Base-by-base conservation (phyloP, 1,284 basidiomycete genomes). In the Ceratobasidium sp. region DNA sequence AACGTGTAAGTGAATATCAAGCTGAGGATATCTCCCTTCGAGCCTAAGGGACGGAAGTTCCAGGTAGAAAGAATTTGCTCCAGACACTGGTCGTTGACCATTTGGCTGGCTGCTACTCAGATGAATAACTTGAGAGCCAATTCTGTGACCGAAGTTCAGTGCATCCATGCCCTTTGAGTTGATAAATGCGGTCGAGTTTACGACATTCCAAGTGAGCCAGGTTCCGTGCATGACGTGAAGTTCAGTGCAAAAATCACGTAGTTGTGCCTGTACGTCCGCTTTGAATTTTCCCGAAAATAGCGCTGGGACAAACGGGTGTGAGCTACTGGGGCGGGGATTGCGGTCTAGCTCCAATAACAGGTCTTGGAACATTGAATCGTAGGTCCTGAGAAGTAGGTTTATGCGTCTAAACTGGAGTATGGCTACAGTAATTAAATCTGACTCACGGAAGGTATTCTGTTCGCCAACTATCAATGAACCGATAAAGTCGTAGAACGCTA, bases 221-320 rank as follows among this genome's bases (percentile, higher is more conserved):
- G 93, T 95, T 20, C 93, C 93, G 80, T 91, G 93, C 92, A 95
- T 94, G 61, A 95, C 91, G 82, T 94, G 94, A 1, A 95, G 87
- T 6, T 90, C 10, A 93, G 86, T 44, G 88, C 88, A 20, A 18
- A 87, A 87, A 6, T 83, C 81, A 78, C 49, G 87, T 86, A 88
- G 86, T 81, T 92, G 89, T 15, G 93, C 64, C 26, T 82, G 79
- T 39, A 79, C 15, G 72, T 77, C 55, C 51, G 79, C 46, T 23
- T 78, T 80, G 69, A 75, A 53, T 10, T 75, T 51, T 23, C 61
- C 72, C 12, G 72, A 75, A 28, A 75, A 76, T 73, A 53, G 51
- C 67, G 63, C 53, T 56, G 64, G 63, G 13, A n/a, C 18, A 42
- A 56, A 61, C 51, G 46, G 15, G 40, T 28, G 42, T 15, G 77